These are phyloP conservation scores for Grigorovia yakushimaensis DNA, from an alignment of 805 yeast genomes.

Conservation along the genomic window DNA sequence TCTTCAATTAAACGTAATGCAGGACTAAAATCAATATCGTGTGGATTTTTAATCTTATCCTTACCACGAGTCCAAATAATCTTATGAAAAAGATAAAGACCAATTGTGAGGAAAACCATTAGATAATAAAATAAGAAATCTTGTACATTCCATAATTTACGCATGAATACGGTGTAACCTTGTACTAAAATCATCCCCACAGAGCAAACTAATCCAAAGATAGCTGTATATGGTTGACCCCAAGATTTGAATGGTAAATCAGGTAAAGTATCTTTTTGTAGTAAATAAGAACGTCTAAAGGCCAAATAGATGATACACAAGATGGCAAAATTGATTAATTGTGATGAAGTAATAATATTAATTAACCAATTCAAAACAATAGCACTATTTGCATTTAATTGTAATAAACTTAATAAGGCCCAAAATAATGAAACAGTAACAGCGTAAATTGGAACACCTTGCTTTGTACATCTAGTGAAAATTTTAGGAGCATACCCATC, in stretches of 20 bases:
- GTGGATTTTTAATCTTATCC: conserved; percentile 36
- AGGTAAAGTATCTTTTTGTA: conserved; percentile 38
- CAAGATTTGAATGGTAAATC: conserved; percentile 42
- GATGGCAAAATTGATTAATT: conserved; percentile 49
- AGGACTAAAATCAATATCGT: conserved; percentile 43
- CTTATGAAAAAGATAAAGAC: conserved; percentile 44
- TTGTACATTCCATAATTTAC: conserved; percentile 53
- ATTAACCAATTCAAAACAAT: conserved; percentile 65
- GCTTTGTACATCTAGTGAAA: conserved; percentile 49
- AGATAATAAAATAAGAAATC: conserved; percentile 61
- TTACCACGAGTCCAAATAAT: conserved; percentile 32
- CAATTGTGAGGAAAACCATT: conserved; percentile 52
- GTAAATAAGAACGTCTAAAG: conserved; percentile 49
- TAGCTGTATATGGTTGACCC: conserved; percentile 52
- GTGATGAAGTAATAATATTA: conserved; percentile 62
- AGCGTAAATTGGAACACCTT: conserved; percentile 63
- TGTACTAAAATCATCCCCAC: conserved; percentile 46
- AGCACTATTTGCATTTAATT: conserved; percentile 47
- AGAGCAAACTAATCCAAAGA: conserved; percentile 38
- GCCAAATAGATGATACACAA: conserved; percentile 51
- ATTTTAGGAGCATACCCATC: conserved; percentile 66
- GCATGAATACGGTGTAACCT: conserved; percentile 64
- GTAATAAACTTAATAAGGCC: conserved; percentile 58
- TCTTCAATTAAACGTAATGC: conserved; percentile 51
- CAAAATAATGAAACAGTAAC: conserved; percentile 44